Percentiles rank a stretch among this genome's conserved stretches.
These are phyloP conservation scores for Macrolepiota fuliginosa DNA, from an alignment of 768 basidiomycete species.

Conservation along the genomic window DNA sequence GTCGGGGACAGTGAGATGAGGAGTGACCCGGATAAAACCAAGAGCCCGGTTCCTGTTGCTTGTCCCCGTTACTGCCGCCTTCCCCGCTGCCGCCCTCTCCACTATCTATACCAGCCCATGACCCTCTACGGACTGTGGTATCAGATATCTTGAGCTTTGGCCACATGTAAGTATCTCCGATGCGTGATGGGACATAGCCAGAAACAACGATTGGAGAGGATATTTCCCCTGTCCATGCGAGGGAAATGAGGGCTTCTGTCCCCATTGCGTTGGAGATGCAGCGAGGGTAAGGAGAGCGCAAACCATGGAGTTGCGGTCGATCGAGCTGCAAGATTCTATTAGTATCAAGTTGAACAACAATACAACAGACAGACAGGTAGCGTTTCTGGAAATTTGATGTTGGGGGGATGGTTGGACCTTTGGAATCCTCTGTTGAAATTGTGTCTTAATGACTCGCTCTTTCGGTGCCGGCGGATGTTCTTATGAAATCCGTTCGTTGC, in stretches of 20 bases:
- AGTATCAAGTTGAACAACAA: background rate
- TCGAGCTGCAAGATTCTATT: background rate
- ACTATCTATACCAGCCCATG: background rate
- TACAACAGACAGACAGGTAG: background rate
- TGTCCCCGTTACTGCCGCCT: no score
- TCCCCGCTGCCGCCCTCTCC: background rate
- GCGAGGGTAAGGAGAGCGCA: constrained; percentile 19
- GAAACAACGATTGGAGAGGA: constrained; percentile 14
- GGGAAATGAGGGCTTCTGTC: constrained; percentile 27
- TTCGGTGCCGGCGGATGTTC: background rate
- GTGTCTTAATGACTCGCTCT: background rate
- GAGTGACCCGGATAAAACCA: background rate
- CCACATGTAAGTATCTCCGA: constrained; percentile 10
- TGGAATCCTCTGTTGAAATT: background rate
- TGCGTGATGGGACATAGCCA: constrained; percentile 10
- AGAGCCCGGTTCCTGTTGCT: background rate
- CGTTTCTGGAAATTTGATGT: constrained; percentile 2
- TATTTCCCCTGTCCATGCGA: constrained; percentile 29
- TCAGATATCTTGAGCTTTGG: constrained; percentile 9
- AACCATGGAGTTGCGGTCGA: constrained; percentile 5
- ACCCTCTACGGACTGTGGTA: background rate
- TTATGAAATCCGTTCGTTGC: background rate
- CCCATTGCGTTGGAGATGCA: constrained; percentile 21
- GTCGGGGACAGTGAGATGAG: background rate
- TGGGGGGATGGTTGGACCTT: background rate